phyloP scores from a whole-genome alignment of 2,329 filamentous ascomycete species.

The Macroventuria anomochaeta region DNA sequence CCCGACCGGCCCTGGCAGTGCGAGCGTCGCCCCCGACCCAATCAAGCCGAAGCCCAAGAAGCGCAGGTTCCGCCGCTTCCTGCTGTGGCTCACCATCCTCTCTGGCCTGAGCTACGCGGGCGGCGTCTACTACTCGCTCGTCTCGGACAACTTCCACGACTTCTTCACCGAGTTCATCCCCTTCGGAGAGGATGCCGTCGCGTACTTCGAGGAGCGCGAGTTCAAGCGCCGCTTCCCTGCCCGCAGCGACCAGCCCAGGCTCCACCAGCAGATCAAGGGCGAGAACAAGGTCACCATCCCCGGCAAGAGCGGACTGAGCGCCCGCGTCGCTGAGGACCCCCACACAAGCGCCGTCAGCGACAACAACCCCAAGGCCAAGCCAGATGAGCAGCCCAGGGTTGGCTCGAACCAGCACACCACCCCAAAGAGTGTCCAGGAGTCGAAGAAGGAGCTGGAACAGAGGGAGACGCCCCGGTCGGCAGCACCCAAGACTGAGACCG shows the following conservation, averaged over 20 bases:
- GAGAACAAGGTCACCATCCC: constrained; percentile 82
- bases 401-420: constrained; percentile 25
- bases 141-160: constrained; percentile 98
- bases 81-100: constrained; percentile 78
- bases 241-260: constrained; percentile 50
- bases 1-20: constrained; percentile 52
- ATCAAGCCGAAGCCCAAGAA: constrained; percentile 60
- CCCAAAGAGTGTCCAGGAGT: constrained; percentile 36
- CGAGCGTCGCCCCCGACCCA: constrained; percentile 52
- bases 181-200: constrained; percentile 90
- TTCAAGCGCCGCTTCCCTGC: constrained; percentile 82
- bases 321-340: constrained; percentile 73
- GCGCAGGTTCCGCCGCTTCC: constrained; percentile 76
- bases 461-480: constrained; percentile 37
- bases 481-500: constrained; percentile 21
- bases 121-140: constrained; percentile 88
- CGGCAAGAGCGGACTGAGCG: constrained; percentile 83
- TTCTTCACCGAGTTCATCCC: constrained; percentile 98
- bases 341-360: constrained; percentile 67
- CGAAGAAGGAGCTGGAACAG: constrained; percentile 38
- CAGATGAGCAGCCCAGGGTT: constrained; percentile 33
- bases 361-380: constrained; percentile 42
- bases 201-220: constrained; percentile 94
- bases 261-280: constrained; percentile 57
- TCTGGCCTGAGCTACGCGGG: constrained; percentile 81